Evolutionary conservation across 345 rosid genomes (phyloP), one percentile per base, ranked within the genome.

Genomic region (Bretschneidera sinensis): DNA sequence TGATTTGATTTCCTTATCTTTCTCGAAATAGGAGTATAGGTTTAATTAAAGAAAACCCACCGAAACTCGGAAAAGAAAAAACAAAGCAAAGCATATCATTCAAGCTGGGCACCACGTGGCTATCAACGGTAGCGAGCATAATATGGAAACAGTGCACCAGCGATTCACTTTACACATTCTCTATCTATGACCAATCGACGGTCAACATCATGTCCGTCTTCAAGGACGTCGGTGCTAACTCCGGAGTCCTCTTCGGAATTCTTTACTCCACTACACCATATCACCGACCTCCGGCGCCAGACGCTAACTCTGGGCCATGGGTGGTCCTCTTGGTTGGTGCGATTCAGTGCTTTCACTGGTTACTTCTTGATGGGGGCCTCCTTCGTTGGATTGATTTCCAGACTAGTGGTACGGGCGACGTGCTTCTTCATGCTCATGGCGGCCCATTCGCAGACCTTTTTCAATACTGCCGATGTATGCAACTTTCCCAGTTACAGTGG

Each of bases 141-240:
- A n/a, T n/a, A 57, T 92, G 91, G 95, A 87, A 89, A 35, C 98
- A 89, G 78, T 77, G 86, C 72, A 57, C 82, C 43, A 35, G 71
- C 63, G 98, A 97, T 25, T 74, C 77, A 11, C 75, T 86, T 21
- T 89, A 92, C 83, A 81, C 97, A 63, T 92, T 92, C 67, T 79
- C 82, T 22, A 79, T 92, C 79, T 87, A 92, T 81, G 83, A 86
- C 68, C 98, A 89, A 70, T 82, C 86, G 17, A 92, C 98, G 7
- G 96, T 92, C 64, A 96, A 92, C 81, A 89, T 89, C 73, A 84
- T 92, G 73, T 92, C 96, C 43, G 98, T 92, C 76, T 89, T 87
- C 80, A 92, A 92, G 49, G 95, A 92, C 77, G 87, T 92, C 75
- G 96, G 98, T n/a, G 92, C 95, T 39, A 89, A 89, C 85, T 77